Percentiles rank a stretch among this genome's conserved stretches.
phyloP scores from a whole-genome alignment of 768 basidiomycete species.

The Tylopilus intermedius region DNA sequence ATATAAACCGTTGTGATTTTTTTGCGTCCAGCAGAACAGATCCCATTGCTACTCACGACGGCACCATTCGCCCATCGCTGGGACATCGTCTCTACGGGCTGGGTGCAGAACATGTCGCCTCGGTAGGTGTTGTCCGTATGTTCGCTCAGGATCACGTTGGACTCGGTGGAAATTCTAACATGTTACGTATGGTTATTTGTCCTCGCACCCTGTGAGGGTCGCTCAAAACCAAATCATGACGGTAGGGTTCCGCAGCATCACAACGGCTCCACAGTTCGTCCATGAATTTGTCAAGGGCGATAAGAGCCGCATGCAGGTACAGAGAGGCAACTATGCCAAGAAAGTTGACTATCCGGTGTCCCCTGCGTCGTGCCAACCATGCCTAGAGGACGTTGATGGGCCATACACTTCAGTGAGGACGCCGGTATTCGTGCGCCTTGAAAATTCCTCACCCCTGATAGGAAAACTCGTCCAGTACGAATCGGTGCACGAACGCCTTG shows the following conservation, averaged over 20 bases:
- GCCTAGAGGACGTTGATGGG: background rate
- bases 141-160: background rate
- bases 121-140: conserved; percentile 24
- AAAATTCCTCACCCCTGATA: background rate
- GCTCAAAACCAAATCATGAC: background rate
- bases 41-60: background rate
- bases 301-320: background rate
- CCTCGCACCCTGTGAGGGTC: background rate
- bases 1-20: background rate
- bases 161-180: background rate
- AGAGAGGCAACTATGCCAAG: background rate
- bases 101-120: conserved; percentile 12
- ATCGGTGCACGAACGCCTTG: background rate
- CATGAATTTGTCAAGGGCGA: background rate
- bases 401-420: background rate
- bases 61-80: background rate
- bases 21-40: background rate
- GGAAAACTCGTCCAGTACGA: background rate
- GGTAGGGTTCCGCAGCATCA: background rate
- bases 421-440: background rate
- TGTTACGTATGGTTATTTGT: background rate
- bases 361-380: too few relatives aligned
- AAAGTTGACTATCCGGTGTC: background rate
- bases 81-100: background rate
- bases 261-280: background rate